phyloP scores from a whole-genome alignment of 352 stramenopile genomes.

The Phytophthora multivora region DNA sequence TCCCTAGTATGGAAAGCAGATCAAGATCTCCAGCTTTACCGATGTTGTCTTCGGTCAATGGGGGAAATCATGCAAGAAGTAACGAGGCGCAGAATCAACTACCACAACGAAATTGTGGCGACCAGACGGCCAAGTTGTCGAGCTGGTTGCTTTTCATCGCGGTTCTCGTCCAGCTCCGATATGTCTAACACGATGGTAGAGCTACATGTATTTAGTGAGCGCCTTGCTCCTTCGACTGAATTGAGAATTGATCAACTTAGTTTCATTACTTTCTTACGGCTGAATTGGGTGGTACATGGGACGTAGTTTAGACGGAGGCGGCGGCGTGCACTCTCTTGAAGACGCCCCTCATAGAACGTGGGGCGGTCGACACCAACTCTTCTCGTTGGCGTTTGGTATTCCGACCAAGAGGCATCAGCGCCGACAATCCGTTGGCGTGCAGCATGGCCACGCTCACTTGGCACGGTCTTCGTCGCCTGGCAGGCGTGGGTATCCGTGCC shows the following conservation, averaged over 20 bases:
- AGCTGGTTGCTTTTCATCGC: slow-evolving; percentile 19
- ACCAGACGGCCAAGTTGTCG: not conserved
- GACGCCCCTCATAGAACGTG: not conserved
- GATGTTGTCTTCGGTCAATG: not conserved
- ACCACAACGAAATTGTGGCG: not conserved
- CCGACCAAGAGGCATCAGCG: not conserved
- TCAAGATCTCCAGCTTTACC: not conserved
- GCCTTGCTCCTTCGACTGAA: not conserved
- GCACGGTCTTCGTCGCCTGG: slow-evolving; percentile 30
- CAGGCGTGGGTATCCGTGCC: slow-evolving; percentile 50
- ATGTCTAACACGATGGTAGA: too few species aligned
- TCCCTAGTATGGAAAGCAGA: not conserved
- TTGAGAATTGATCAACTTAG: not conserved
- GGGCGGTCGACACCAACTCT: not conserved
- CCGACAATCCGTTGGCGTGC: slow-evolving; percentile 45
- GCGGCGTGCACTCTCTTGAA: slow-evolving; percentile 11
- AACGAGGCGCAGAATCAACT: not conserved
- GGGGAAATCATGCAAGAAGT: not conserved
- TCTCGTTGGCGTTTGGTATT: slow-evolving; percentile 13
- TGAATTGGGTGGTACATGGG: too few species aligned
- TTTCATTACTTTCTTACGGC: too few species aligned
- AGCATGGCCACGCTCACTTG: slow-evolving; percentile 66
- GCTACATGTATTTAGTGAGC: too few species aligned
- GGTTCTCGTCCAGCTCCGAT: slow-evolving; percentile 3
- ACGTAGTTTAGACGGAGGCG: not conserved